Conservation (phyloP, 352 stramenopile species). For the Pythium insidiosum region DNA sequence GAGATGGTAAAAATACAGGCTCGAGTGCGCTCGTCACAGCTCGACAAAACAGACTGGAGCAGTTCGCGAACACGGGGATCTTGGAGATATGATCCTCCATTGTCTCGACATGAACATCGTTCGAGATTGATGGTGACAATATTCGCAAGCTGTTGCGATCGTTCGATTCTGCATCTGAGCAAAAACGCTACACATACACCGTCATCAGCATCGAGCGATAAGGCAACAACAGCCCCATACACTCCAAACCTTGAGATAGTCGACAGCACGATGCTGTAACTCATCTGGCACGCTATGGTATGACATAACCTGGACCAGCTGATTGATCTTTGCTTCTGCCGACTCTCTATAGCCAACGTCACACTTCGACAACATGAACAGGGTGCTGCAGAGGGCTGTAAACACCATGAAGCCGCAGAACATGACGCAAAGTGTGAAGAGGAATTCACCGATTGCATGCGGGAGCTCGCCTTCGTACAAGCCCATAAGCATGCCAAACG, state of each 20-base stretch:
- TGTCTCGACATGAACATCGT: constrained; percentile 42
- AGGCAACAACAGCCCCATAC: too few species aligned
- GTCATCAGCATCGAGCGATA: too few species aligned
- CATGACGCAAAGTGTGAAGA: constrained; percentile 47
- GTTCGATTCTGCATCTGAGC: constrained; percentile 35
- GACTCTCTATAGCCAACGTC: constrained; percentile 33
- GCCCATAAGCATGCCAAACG: constrained; percentile 37
- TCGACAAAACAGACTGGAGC: constrained; percentile 29
- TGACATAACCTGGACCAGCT: constrained; percentile 43
- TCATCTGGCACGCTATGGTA: constrained; percentile 38
- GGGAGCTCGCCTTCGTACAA: constrained; percentile 46
- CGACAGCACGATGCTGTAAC: constrained; percentile 27
- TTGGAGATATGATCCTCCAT: constrained; percentile 25
- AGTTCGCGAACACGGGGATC: constrained; percentile 32
- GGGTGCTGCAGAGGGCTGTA: constrained; percentile 46
- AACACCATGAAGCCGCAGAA: constrained; percentile 47
- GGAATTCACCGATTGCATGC: constrained; percentile 24
- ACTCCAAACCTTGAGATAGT: constrained; percentile 43
- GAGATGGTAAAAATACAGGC: constrained; percentile 29
- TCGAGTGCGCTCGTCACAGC: constrained; percentile 36
- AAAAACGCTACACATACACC: constrained; percentile 32
- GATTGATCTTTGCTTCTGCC: constrained; percentile 39
- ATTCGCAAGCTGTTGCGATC: constrained; percentile 30
- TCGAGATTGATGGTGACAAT: constrained; percentile 38
- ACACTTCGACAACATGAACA: constrained; percentile 67